phyloP scores from a whole-genome alignment of 2,329 filamentous ascomycete genomes.

The Penicillium thymicola region DNA sequence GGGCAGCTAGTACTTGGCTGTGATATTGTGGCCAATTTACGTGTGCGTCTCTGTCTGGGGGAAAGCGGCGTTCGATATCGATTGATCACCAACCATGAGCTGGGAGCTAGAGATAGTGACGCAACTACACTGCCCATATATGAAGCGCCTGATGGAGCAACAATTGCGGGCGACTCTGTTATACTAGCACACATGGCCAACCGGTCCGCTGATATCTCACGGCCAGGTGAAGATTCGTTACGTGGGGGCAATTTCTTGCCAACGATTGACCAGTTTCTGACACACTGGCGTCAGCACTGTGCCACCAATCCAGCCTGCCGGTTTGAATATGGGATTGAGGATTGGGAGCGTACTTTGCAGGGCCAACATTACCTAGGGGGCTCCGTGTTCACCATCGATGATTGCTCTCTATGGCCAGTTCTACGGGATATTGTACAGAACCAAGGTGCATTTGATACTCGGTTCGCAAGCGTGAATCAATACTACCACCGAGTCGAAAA shows the following conservation, averaged over 20 bases:
- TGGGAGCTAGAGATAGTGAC: neutral
- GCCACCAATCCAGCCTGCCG: neutral
- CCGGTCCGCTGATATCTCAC: slow-evolving; percentile 17
- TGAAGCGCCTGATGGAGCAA: slow-evolving; percentile 27
- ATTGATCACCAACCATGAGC: slow-evolving; percentile 1
- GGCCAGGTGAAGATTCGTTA: slow-evolving; percentile 28
- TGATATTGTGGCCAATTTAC: slow-evolving; percentile 37
- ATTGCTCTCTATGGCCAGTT: slow-evolving; percentile 46
- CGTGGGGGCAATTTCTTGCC: slow-evolving; percentile 28
- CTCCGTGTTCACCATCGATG: slow-evolving; percentile 38
- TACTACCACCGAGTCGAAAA: slow-evolving; percentile 42
- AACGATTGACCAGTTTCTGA: slow-evolving; percentile 30
- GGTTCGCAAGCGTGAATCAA: slow-evolving; percentile 32
- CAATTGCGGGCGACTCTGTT: slow-evolving; percentile 29
- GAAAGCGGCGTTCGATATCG: slow-evolving; percentile 42
- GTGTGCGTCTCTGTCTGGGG: slow-evolving; percentile 36
- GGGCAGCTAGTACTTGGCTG: slow-evolving; percentile 32
- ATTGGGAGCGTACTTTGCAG: slow-evolving; percentile 34
- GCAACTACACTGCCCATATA: slow-evolving; percentile 21
- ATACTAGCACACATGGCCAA: slow-evolving; percentile 34
- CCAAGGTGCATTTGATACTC: slow-evolving; percentile 21
- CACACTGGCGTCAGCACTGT: slow-evolving; percentile 29
- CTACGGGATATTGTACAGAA: slow-evolving; percentile 37
- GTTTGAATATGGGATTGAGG: slow-evolving; percentile 21
- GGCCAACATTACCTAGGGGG: slow-evolving; percentile 38